Evolutionary conservation across 345 rosid species (phyloP), one percentile per base, ranked within the genome.

Genomic region (Punica granatum): DNA sequence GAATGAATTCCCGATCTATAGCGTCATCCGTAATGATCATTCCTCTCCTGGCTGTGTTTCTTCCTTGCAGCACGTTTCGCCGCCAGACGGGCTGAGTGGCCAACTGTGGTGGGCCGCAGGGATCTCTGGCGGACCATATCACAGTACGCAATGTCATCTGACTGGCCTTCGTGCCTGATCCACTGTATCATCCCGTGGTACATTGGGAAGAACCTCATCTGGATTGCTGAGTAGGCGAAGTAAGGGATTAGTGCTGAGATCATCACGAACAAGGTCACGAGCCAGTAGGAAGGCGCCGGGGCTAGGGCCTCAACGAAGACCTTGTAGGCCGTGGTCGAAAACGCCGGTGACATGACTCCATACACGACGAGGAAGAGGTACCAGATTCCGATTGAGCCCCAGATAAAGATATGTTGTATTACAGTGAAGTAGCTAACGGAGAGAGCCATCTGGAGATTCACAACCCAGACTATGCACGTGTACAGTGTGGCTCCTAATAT

Each of bases 201-300:
- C 97, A 90, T 85, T 36, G 98, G 98, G 75, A 88, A 93, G 82
- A 93, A 90, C 33, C 87, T 72, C 86, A 80, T 88, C 70, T 88
- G 90, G 64, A 88, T 43, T 0, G 89, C 86, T 0, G 89, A 73
- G 76, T 76, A 88, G 6, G 82, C 64, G 78, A 86, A 88, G 81
- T 80, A 90, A 0, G 98, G 98, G 72, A 85, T 60, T 35, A 90
- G 64, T 0, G 96, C 69, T 0, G 92, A 4, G 58, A 85, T 65
- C 39, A 69, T 77, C 64, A 81, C 86, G 8, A 86, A 80, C 33
- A 90, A 77, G 6, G 81, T 80, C 44, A 84, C 74, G 70, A 93
- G 69, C 98, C 98, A 92, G 74, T 67, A 92, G 1, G 88, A 83
- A 39, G 92, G 88, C 8, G 93, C 67, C 0, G 98, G 94, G 6